phyloP scores from a whole-genome alignment of 139 green algal genomes.

The Auxenochlorella protothecoides region DNA sequence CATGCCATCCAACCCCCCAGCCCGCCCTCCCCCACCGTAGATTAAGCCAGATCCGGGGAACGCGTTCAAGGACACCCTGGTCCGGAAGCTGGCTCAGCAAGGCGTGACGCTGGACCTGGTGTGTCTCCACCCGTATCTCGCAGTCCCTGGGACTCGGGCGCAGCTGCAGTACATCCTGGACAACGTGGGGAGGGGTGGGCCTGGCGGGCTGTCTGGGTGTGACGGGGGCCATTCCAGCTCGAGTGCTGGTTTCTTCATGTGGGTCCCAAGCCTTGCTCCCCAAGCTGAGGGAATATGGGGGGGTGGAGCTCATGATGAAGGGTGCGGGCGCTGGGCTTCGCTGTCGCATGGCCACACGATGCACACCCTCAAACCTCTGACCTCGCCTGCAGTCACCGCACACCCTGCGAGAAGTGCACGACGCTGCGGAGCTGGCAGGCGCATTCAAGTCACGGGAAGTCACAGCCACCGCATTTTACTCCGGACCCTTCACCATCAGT shows the following conservation, averaged over 20 bases:
- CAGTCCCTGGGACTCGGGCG: background rate
- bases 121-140: conserved; percentile 1
- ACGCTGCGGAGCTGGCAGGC: background rate
- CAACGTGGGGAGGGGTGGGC: too few relatives aligned
- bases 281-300: too few relatives aligned
- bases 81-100: background rate
- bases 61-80: background rate
- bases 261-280: too few relatives aligned
- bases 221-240: too few relatives aligned
- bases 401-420: background rate
- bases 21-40: background rate
- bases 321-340: too few relatives aligned
- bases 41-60: background rate
- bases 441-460: conserved; percentile 3
- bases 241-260: too few relatives aligned
- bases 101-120: conserved; percentile 10
- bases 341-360: too few relatives aligned
- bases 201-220: too few relatives aligned
- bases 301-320: too few relatives aligned
- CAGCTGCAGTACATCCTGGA: too few relatives aligned
- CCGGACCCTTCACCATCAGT: background rate
- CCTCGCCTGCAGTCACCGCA: background rate
- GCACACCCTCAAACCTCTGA: background rate
- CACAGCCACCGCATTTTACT: background rate
- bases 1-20: background rate